Evolutionary conservation across 805 yeast species (phyloP).

Genomic region (Candida saitoana): DNA sequence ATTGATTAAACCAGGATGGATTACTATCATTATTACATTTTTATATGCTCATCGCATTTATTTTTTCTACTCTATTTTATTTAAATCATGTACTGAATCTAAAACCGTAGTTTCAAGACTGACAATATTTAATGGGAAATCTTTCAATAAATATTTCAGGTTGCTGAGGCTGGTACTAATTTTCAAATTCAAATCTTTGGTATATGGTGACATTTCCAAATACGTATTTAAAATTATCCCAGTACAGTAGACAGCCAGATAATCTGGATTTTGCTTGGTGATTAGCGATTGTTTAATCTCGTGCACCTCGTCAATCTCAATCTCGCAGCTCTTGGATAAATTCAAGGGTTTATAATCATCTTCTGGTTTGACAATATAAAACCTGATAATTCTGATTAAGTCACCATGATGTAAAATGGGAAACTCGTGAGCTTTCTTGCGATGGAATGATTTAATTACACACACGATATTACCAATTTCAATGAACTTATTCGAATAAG

Average conservation of each 20-base stretch:
- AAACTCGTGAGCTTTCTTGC: slow-evolving; percentile 17
- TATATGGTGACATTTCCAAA: slow-evolving; percentile 15
- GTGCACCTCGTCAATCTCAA: neutral
- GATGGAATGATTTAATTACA: slow-evolving; percentile 26
- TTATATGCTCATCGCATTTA: no score
- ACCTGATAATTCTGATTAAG: slow-evolving; percentile 24
- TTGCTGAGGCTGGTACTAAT: slow-evolving; percentile 11
- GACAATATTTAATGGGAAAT: slow-evolving; percentile 25
- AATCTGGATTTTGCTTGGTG: slow-evolving; percentile 15
- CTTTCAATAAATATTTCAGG: slow-evolving; percentile 21
- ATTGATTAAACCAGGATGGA: neutral
- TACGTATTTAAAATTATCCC: slow-evolving; percentile 28
- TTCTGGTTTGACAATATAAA: slow-evolving; percentile 15
- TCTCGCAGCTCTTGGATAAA: neutral
- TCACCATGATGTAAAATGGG: slow-evolving; percentile 26
- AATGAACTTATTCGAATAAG: slow-evolving; percentile 22
- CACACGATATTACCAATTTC: slow-evolving; percentile 31
- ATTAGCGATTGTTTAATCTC: slow-evolving; percentile 6
- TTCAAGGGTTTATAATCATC: slow-evolving; percentile 1
- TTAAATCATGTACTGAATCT: slow-evolving; percentile 4
- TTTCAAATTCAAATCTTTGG: slow-evolving; percentile 13
- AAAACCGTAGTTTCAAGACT: slow-evolving; percentile 31
- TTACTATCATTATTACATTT: no score
- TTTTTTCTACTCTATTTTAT: no score
- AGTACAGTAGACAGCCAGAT: slow-evolving; percentile 21